Base-by-base conservation (phyloP, 2,329 filamentous ascomycete genomes). In the Nigrospora osmanthi region DNA sequence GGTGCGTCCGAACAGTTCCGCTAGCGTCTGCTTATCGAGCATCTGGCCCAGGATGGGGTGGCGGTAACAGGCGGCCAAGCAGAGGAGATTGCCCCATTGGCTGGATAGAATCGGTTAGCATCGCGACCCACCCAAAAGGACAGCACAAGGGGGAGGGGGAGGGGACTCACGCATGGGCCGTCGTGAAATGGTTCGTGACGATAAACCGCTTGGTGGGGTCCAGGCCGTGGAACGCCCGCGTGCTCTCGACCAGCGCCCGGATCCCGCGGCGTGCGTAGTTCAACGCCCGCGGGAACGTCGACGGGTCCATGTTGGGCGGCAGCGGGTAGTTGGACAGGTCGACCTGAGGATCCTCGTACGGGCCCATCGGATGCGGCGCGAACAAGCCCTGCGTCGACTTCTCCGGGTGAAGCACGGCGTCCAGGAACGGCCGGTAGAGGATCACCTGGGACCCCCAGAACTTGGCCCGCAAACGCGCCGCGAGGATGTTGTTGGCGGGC, bases 161-260 rank as follows among this genome's bases (percentile, higher is more conserved):
- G 2, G 33, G 12, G 42, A 81, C 88, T 80, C 86, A 95, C 87
- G 91, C 90, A 73, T 96, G 91, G 50, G 89, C 86, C 15, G 91
- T 97, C 43, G 91, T 90, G 65, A 95, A 95, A 19, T 95, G 83
- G 56, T 96, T 97, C n/a, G 91, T 97, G 45, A 97, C 83, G 42
- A 96, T 84, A 10, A 87, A 80, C 30, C 89, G 79, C 49, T 77
- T 68, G 23, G 62, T 66, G n/a, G 69, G 65, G 14, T 78, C 71
- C 23, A 87, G 72, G 2, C 73, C 71, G 50, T 85, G 74, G 59
- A 97, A 95, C 1, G 89, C 88, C 44, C 81, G 77, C 0, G 91
- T 97, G 61, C 91, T 96, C 58, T 85, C 75, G 43, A 95, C 81
- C 1, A 95, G 80, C 7, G 89, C 87, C 37, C 80, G 70, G 45